Conservation (phyloP, 2,329 filamentous ascomycete species). For the Talaromyces sp. region DNA sequence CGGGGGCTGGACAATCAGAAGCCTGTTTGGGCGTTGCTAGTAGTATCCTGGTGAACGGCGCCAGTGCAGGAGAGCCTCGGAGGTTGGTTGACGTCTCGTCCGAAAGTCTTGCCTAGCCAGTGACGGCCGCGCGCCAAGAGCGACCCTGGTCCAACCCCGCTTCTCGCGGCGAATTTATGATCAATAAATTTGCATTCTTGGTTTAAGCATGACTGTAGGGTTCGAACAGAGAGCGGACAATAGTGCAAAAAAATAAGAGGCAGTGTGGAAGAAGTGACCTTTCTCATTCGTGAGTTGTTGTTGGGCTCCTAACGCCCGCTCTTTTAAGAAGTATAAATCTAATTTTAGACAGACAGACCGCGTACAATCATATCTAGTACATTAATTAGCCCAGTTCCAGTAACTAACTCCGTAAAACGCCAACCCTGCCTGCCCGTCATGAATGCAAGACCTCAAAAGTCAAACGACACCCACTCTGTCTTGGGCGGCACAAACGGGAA, state of each 20-base stretch:
- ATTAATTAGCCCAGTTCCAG: not conserved
- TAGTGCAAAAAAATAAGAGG: not conserved
- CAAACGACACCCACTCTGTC: constrained; percentile 68
- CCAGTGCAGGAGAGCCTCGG: not conserved
- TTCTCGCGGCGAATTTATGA: not conserved
- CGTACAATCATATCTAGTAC: not conserved
- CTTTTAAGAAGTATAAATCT: not conserved
- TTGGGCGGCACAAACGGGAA: constrained; percentile 76
- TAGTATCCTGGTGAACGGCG: not conserved
- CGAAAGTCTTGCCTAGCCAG: not conserved
- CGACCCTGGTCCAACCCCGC: not conserved
- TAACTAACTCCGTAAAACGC: not conserved
- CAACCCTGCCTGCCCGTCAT: not conserved
- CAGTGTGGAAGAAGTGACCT: not conserved
- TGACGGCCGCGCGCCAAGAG: not conserved
- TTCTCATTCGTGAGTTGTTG: not conserved
- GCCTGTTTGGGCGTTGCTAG: not conserved
- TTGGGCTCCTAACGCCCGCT: not conserved
- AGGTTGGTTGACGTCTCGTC: not conserved
- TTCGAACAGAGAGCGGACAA: not conserved
- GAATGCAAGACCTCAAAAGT: constrained; percentile 50
- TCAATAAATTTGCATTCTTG: not conserved
- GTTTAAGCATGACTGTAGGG: not conserved
- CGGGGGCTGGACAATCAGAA: not conserved
- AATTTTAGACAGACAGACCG: not conserved